These are phyloP conservation scores for Vitis rupestris DNA, from an alignment of 164 flowering plant species.

Conservation along the genomic window DNA sequence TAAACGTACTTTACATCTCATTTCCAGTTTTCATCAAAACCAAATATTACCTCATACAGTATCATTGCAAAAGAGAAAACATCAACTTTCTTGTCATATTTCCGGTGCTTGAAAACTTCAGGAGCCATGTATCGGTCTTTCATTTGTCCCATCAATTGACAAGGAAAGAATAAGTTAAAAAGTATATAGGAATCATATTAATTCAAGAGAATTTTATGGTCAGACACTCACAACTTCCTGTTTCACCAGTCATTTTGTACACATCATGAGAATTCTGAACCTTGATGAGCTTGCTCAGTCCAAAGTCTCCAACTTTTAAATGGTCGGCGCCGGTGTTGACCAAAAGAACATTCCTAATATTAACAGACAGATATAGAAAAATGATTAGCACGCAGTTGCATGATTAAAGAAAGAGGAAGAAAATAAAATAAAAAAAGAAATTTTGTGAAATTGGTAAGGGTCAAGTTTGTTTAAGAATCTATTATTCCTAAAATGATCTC, in stretches of 20 bases:
- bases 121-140: constrained; percentile 99
- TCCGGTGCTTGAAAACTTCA: constrained; percentile 97
- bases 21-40: neutral
- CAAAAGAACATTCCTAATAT: constrained; percentile 90
- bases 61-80: constrained; percentile 99
- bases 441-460: neutral
- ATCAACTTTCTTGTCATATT: constrained; percentile 97
- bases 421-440: neutral
- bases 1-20: neutral
- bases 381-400: too few relatives aligned
- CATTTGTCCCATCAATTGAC: constrained; percentile 14
- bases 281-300: constrained; percentile 94
- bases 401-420: neutral
- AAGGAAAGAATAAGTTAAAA: constrained; percentile 6
- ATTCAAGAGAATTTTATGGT: neutral
- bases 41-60: constrained; percentile 76
- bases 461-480: too few relatives aligned
- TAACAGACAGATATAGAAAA: neutral
- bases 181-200: constrained; percentile 1
- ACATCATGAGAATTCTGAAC: constrained; percentile 94
- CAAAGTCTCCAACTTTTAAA: constrained; percentile 99
- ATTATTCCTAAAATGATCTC: too few relatives aligned
- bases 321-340: constrained; percentile 97
- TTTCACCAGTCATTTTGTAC: constrained; percentile 99
- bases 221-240: constrained; percentile 92